phyloP scores from a whole-genome alignment of 2,329 filamentous ascomycete species.

The Sporothrix mexicana region DNA sequence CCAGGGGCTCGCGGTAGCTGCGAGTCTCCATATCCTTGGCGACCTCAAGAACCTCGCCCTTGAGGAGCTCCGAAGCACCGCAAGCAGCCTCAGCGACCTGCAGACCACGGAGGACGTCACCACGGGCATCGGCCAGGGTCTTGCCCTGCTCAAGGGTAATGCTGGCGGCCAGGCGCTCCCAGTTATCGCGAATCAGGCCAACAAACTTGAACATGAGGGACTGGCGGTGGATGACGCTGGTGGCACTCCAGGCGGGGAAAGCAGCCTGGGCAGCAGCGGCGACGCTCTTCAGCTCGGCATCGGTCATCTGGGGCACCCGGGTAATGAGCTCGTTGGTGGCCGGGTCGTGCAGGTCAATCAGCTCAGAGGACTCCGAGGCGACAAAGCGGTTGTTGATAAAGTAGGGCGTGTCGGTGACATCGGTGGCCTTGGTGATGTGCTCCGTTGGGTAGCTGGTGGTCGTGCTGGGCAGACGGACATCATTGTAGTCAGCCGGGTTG shows the following conservation, averaged over 20 bases:
- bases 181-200: conserved; percentile 78
- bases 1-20: conserved; percentile 80
- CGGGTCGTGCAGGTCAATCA: conserved; percentile 81
- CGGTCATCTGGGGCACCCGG: conserved; percentile 80
- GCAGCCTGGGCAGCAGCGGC: conserved; percentile 78
- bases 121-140: conserved; percentile 81
- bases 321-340: conserved; percentile 87
- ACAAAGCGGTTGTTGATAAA: conserved; percentile 83
- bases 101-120: conserved; percentile 79
- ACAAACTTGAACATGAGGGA: conserved; percentile 90
- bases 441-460: conserved; percentile 69
- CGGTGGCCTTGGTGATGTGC: conserved; percentile 67
- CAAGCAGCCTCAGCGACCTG: conserved; percentile 86
- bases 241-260: conserved; percentile 74
- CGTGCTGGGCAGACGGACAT: conserved; percentile 56
- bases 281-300: conserved; percentile 74
- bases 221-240: conserved; percentile 74
- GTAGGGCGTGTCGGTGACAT: conserved; percentile 74
- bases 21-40: conserved; percentile 90
- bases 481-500: conserved; percentile 52
- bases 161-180: conserved; percentile 82
- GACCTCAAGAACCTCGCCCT: conserved; percentile 83
- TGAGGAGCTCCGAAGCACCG: conserved; percentile 79
- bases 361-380: conserved; percentile 69
- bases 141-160: conserved; percentile 90